Conservation (phyloP, 345 rosid genomes). For the Geranium brycei region DNA sequence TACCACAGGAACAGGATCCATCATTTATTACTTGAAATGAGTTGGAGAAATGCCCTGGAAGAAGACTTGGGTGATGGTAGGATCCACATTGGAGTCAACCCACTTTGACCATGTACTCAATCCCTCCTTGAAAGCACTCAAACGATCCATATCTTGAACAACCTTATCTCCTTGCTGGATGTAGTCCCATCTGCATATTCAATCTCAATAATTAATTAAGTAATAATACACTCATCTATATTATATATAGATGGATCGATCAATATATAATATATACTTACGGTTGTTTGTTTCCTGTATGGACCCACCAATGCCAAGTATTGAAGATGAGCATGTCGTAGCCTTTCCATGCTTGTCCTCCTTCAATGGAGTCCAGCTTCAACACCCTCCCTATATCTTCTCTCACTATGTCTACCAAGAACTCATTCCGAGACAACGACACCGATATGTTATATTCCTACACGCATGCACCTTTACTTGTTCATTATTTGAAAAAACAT, state of each 20-base stretch:
- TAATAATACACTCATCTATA: too few relatives aligned
- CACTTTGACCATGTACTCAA: neutral
- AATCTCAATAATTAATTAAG: too few relatives aligned
- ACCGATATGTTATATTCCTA: conserved; percentile 35
- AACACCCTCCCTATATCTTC: conserved; percentile 30
- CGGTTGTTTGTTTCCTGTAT: conserved; percentile 55
- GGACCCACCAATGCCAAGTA: conserved; percentile 98
- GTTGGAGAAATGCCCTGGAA: neutral
- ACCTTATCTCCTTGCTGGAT: neutral
- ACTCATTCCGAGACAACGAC: conserved; percentile 53
- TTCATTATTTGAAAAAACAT: too few relatives aligned
- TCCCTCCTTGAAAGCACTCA: neutral
- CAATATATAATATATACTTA: conserved; percentile 8
- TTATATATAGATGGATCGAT: too few relatives aligned
- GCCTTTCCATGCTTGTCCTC: conserved; percentile 40
- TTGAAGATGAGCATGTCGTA: conserved; percentile 52
- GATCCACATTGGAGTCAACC: neutral
- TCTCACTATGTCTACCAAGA: conserved; percentile 44
- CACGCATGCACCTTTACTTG: neutral
- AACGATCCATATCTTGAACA: neutral
- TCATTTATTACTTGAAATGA: neutral
- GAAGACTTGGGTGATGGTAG: neutral
- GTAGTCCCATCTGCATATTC: neutral
- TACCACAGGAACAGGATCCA: too few relatives aligned
- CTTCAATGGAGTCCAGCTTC: conserved; percentile 40